A percentile compares a stretch with the other conserved stretches of the same genome.
Evolutionary conservation across 2,329 filamentous ascomycete genomes (phyloP).

Genomic region (Neoscytalidium dimidiatum): DNA sequence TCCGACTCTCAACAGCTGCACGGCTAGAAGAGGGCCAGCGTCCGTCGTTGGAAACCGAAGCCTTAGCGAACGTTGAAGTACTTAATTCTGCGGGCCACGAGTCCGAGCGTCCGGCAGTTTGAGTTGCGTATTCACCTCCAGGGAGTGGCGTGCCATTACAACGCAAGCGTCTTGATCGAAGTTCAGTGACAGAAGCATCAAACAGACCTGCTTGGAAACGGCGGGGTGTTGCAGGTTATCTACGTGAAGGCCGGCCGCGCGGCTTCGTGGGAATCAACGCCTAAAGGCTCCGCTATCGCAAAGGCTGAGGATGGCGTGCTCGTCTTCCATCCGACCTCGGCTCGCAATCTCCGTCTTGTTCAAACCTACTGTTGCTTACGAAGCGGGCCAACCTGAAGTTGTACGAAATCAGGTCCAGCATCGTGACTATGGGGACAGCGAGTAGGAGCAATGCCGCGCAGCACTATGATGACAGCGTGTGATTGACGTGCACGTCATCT

Average conservation of each 20-base stretch:
- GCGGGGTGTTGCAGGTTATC: not conserved
- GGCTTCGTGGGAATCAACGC: not conserved
- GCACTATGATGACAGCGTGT: not conserved
- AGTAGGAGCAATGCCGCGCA: not conserved
- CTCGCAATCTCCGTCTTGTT: not conserved
- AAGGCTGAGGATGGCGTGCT: constrained; percentile 2
- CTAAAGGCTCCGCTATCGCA: not conserved
- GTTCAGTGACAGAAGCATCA: not conserved
- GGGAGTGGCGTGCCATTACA: too few species aligned
- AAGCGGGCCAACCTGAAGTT: not conserved
- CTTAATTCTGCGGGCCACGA: too few species aligned
- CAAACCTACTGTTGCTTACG: not conserved
- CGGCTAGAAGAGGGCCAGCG: too few species aligned
- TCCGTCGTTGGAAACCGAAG: not conserved
- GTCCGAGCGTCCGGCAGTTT: too few species aligned
- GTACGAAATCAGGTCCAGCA: not conserved
- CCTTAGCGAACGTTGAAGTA: not conserved
- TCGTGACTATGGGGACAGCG: not conserved
- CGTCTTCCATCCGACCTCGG: not conserved
- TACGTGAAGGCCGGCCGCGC: not conserved
- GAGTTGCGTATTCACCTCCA: too few species aligned
- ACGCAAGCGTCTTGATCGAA: not conserved
- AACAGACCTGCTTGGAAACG: not conserved
- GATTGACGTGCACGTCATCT: not conserved
- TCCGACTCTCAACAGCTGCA: too few species aligned